These are phyloP conservation scores for Eucalyptus cloeziana DNA, from an alignment of 345 rosid species.

Conservation along the genomic window DNA sequence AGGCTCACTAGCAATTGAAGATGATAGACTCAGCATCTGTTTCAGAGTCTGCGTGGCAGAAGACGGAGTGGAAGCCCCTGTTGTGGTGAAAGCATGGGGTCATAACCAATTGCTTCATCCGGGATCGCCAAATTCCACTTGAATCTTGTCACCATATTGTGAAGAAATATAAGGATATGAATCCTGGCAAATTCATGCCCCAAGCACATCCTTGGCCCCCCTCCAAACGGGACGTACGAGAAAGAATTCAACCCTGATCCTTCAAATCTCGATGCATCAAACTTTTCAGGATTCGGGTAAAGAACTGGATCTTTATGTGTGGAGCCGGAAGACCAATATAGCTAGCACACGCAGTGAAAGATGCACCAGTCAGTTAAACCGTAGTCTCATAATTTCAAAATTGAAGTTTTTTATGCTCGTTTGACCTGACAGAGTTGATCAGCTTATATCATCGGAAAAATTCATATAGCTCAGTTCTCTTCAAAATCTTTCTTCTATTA, in stretches of 20 bases:
- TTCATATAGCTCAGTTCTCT: no score
- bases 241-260: not conserved
- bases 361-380: no score
- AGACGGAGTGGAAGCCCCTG: not conserved
- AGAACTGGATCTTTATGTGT: not conserved
- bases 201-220: not conserved
- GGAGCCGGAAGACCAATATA: not conserved
- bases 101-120: not conserved
- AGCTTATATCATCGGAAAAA: no score
- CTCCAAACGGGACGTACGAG: not conserved
- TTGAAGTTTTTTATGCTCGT: no score
- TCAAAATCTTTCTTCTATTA: no score
- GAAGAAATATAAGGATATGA: not conserved
- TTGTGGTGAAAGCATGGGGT: not conserved
- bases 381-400: no score
- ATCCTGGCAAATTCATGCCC: not conserved
- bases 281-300: not conserved
- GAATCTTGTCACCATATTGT: not conserved
- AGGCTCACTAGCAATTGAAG: not conserved
- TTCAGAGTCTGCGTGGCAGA: not conserved
- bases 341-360: not conserved
- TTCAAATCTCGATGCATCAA: not conserved
- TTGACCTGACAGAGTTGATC: no score
- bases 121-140: not conserved
- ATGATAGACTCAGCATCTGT: not conserved